Evolutionary conservation across 495 filamentous ascomycete species (phyloP).

Genomic region (Lepidopterella palustris): DNA sequence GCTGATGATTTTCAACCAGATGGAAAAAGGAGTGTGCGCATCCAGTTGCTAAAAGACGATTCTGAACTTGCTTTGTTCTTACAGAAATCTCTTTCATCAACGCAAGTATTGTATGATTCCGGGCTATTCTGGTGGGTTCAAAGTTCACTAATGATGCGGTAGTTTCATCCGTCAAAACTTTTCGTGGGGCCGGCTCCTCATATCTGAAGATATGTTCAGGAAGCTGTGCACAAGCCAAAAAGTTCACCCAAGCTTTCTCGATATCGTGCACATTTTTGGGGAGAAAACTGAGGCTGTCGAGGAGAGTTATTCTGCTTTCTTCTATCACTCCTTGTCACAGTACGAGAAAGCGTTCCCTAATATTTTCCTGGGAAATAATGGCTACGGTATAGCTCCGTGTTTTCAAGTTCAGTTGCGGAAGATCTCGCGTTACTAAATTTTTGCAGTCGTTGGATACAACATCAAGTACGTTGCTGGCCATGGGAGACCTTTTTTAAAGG

Average conservation of each 20-base stretch:
- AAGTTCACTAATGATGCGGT: neutral
- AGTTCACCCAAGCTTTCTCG: slow-evolving; percentile 1
- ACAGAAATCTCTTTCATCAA: neutral
- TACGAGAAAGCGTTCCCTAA: neutral
- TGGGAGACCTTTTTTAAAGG: neutral
- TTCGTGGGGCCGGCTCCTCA: neutral
- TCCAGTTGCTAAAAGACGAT: neutral
- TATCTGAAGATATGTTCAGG: neutral
- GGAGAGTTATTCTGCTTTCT: neutral
- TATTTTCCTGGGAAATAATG: neutral
- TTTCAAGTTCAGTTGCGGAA: neutral
- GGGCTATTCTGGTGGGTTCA: neutral
- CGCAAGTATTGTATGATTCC: neutral
- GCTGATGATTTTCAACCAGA: neutral
- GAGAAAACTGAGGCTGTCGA: slow-evolving; percentile 1
- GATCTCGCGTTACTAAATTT: neutral
- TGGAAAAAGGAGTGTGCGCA: neutral
- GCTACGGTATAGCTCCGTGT: neutral
- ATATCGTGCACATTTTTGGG: neutral
- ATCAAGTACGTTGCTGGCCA: neutral
- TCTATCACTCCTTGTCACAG: neutral
- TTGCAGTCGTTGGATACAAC: neutral
- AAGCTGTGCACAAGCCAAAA: neutral
- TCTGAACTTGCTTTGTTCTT: neutral
- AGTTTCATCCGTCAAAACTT: neutral